phyloP scores from a whole-genome alignment of 306 rosid species.

The Quercus dentata region DNA sequence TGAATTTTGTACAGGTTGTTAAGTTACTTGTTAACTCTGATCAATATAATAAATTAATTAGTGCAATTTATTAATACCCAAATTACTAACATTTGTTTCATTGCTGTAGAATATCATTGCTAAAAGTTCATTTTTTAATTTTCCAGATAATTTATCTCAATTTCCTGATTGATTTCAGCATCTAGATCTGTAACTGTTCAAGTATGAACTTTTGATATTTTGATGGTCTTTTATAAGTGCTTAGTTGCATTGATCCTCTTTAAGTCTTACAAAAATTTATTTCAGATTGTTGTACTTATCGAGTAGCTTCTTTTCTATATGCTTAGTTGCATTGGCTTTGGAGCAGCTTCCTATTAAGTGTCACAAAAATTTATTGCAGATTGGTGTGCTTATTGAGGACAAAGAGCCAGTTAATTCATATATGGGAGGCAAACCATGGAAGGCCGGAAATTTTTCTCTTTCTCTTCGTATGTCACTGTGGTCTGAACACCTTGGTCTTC shows the following conservation, averaged over 20 bases:
- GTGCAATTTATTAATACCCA: background rate
- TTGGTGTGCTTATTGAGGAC: slow-evolving; percentile 85
- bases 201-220: slow-evolving; percentile 1
- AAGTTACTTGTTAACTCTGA: background rate
- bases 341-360: slow-evolving; percentile 14
- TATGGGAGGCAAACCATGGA: slow-evolving; percentile 94
- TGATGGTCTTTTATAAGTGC: background rate
- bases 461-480: slow-evolving; percentile 85
- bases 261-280: slow-evolving; percentile 19
- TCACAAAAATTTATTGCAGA: slow-evolving; percentile 47
- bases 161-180: background rate
- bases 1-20: background rate
- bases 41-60: slow-evolving; percentile 1
- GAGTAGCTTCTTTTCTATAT: slow-evolving; percentile 25
- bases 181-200: background rate
- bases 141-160: slow-evolving; percentile 8
- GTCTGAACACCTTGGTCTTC: slow-evolving; percentile 96
- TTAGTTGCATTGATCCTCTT: background rate
- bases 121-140: background rate
- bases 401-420: slow-evolving; percentile 58
- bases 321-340: background rate
- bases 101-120: background rate
- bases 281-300: slow-evolving; percentile 76
- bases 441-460: slow-evolving; percentile 84
- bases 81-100: background rate